A percentile compares a stretch with the other conserved stretches of the same genome.
phyloP scores from a whole-genome alignment of 495 filamentous ascomycete species.

The Daldinia decipiens region DNA sequence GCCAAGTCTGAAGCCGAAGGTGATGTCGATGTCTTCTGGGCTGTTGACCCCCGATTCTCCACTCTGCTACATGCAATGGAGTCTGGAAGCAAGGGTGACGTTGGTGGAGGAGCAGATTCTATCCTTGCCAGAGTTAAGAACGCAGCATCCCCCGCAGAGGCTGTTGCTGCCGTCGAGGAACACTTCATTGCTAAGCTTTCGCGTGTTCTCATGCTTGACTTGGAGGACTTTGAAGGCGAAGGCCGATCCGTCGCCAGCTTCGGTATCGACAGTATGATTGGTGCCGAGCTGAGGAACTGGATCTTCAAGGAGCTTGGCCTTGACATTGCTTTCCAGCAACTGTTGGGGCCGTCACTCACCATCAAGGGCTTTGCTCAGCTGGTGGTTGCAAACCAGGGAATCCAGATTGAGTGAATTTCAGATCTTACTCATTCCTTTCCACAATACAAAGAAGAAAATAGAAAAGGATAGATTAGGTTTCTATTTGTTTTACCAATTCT shows the following conservation, averaged over 20 bases:
- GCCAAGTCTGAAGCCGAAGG: slow-evolving; percentile 25
- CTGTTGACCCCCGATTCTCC: slow-evolving; percentile 44
- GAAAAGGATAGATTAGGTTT: slow-evolving; percentile 2
- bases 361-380: slow-evolving; percentile 8
- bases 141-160: slow-evolving; percentile 21
- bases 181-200: slow-evolving; percentile 48
- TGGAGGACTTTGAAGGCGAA: slow-evolving; percentile 43
- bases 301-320: slow-evolving; percentile 56
- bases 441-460: not conserved
- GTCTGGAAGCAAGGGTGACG: not conserved
- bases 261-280: slow-evolving; percentile 54
- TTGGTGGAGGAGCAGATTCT: slow-evolving; percentile 17
- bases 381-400: slow-evolving; percentile 5
- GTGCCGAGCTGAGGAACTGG: slow-evolving; percentile 60
- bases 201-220: slow-evolving; percentile 47
- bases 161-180: slow-evolving; percentile 22
- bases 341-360: slow-evolving; percentile 42
- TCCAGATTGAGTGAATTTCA: not conserved
- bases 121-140: slow-evolving; percentile 21
- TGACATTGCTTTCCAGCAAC: slow-evolving; percentile 53
- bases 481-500: not conserved
- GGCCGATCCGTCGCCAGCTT: slow-evolving; percentile 49
- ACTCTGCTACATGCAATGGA: slow-evolving; percentile 31
- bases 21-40: slow-evolving; percentile 40
- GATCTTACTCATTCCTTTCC: not conserved